Evolutionary conservation across 768 basidiomycete species (phyloP), one percentile per base, ranked within the genome.

Genomic region (Termitomyces sp.): DNA sequence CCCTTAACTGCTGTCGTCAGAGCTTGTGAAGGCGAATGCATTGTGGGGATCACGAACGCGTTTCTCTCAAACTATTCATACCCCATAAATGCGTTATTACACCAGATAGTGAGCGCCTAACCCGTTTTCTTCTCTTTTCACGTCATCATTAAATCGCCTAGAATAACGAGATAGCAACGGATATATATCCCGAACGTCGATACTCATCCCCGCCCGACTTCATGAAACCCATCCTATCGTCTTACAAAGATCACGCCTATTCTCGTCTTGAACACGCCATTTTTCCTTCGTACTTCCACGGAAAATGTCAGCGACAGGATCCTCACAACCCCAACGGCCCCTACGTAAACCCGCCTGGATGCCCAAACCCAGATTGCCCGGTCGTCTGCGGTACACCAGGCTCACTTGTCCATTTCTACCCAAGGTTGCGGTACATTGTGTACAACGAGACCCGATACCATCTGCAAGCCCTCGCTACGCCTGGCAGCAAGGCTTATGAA

Each of bases 311-410:
- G 64, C 60, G 73, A 22, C 71, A 79, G 41, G 81, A 82, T 33
- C 54, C 57, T 20, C 18, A 48, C 7, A 52, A 60, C 16, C 56
- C 57, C 11, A 45, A 53, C 20, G 60, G 52, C n/a, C 61, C 58
- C 1, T 23, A 12, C 39, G 69, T 75, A 53, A 79, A 86, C 38
- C 89, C 88, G 15, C 50, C 70, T 2, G 89, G 89, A 22, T 91
- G 89, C 60, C 89, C 89, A 9, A 88, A 90, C 60, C 87, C 88
- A 33, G 82, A 90, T 63, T 91, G 89, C 64, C 81, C 86, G 20
- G 79, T 89, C 52, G 80, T 89, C 31, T 91, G 89, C 58, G 88
- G 89, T 63, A 91, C 89, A 5, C 87, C 89, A n/a, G 88, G 89
- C 10, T 90, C 88, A 3, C 68, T 91, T 60, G 79, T 86, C 10